phyloP scores from a whole-genome alignment of 2,329 filamentous ascomycete species.

The Ophiostoma ips region DNA sequence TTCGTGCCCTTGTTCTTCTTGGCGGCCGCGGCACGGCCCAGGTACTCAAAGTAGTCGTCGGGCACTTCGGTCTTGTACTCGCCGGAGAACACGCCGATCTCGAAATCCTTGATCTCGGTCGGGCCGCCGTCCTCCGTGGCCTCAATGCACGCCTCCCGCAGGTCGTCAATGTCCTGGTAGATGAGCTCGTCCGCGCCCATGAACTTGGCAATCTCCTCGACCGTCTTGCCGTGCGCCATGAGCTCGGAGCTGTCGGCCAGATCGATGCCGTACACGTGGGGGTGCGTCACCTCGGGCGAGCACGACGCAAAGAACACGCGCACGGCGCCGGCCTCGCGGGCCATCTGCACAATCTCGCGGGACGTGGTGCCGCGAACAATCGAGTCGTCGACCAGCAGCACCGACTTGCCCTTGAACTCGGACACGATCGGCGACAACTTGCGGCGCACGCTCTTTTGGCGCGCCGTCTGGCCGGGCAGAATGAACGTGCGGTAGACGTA shows the following conservation, averaged over 20 bases:
- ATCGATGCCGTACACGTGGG: conserved; percentile 54
- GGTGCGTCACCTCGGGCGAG: conserved; percentile 68
- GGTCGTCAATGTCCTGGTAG: conserved; percentile 49
- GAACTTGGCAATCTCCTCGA: conserved; percentile 27
- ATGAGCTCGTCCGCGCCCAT: conserved; percentile 41
- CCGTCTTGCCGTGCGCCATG: conserved; percentile 19
- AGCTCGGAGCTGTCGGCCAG: conserved; percentile 24
- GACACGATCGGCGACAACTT: conserved; percentile 79
- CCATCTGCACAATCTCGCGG: conserved; percentile 35
- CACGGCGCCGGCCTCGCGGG: conserved; percentile 28
- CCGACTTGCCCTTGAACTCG: conserved; percentile 69
- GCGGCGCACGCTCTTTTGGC: conserved; percentile 74
- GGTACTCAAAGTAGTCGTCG: conserved; percentile 67
- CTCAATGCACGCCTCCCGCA: conserved; percentile 67
- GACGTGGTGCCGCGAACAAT: conserved; percentile 43
- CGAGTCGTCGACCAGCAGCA: conserved; percentile 81
- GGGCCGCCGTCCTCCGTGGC: conserved; percentile 41
- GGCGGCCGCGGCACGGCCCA: conserved; percentile 52
- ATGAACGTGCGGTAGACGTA: conserved; percentile 85
- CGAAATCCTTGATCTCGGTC: conserved; percentile 41
- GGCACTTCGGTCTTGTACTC: conserved; percentile 72
- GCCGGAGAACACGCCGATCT: conserved; percentile 85
- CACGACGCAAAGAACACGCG: conserved; percentile 58
- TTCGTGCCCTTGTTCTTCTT: conserved; percentile 31
- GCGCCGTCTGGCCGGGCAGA: conserved; percentile 55